Conservation (phyloP, 768 basidiomycete genomes). For the Pholiota molesta region DNA sequence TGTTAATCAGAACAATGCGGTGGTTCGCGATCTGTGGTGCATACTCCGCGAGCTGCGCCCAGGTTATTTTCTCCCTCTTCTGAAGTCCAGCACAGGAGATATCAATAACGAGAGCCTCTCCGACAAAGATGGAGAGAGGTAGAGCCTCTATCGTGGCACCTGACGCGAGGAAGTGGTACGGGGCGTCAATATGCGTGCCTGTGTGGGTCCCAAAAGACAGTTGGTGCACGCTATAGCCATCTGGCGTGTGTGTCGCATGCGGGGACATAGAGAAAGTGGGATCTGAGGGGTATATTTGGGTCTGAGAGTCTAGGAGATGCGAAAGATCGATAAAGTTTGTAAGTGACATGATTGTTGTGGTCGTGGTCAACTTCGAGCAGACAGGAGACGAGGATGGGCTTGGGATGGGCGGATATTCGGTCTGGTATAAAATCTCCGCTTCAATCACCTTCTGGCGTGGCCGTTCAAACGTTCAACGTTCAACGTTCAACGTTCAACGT, state of each 20-base stretch:
- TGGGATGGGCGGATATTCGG: too few relatives aligned
- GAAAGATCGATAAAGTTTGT: slow-evolving; percentile 52
- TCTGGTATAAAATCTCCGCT: too few relatives aligned
- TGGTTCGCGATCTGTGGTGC: slow-evolving; percentile 3
- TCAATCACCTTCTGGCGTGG: too few relatives aligned
- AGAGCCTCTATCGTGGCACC: slow-evolving; percentile 63
- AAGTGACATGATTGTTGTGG: slow-evolving; percentile 4
- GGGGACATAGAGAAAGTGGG: slow-evolving; percentile 45
- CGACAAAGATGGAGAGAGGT: slow-evolving; percentile 53
- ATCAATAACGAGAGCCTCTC: slow-evolving; percentile 59
- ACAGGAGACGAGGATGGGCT: too few relatives aligned
- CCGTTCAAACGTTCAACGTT: too few relatives aligned
- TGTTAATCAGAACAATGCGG: slow-evolving; percentile 56
- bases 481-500: too few relatives aligned
- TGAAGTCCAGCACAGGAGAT: slow-evolving; percentile 35
- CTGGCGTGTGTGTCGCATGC: slow-evolving; percentile 40
- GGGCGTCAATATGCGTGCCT: slow-evolving; percentile 82
- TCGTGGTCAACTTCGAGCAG: neutral
- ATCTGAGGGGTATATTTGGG: slow-evolving; percentile 60
- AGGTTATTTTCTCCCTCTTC: slow-evolving; percentile 51
- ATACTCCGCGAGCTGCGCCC: slow-evolving; percentile 49
- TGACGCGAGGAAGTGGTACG: slow-evolving; percentile 66
- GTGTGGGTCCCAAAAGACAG: slow-evolving; percentile 69
- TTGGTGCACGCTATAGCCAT: slow-evolving; percentile 54
- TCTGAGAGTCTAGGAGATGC: slow-evolving; percentile 46